Evolutionary conservation across 2,329 filamentous ascomycete species (phyloP), one percentile per base, ranked within the genome.

Genomic region (Colletotrichum falcatum): DNA sequence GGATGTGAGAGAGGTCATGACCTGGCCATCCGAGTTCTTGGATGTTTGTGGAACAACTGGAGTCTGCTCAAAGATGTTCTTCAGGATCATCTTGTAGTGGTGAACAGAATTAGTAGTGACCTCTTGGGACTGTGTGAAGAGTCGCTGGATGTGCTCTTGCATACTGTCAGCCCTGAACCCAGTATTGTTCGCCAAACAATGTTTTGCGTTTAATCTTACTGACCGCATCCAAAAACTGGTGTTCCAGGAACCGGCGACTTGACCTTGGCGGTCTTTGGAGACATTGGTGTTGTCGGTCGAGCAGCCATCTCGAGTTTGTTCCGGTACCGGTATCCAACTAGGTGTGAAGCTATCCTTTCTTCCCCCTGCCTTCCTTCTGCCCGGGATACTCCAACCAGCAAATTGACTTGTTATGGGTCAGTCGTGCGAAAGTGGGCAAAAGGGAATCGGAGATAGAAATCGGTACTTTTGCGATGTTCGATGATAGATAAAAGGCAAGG

Each of bases 81-180:
- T 87, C 48, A 94, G 84, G 70, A 94, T 88, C 76, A 89, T 87
- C 77, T 91, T 92, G 81, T 95, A 95, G 75, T 92, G 88, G 65
- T 89, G 84, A 71, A 93, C 89, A 26, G 91, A 91, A 72, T 86
- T 90, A 75, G 92, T 91, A 80, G 89, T 90, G 20, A 88, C 87
- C 72, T 90, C 88, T 72, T 89, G 88, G 55, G 83, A 86, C 75
- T 86, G 87, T 42, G 83, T 85, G 42, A 94, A 85, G 70, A 94
- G 87, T 30, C 86, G 84, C 78, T 93, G 90, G 59, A 93, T 87
- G 80, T 95, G 92, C 78, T 93, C 92, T 94, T 76, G 16, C 35
- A 30, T 37, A 28, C 56, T 62, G 66, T 70, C 37, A 70, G 64
- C 35, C 35, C 54, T 67, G 59, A 30, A 28, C 20, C 65, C 59